A percentile compares a stretch with the other conserved stretches of the same genome.
Evolutionary conservation across 2,329 filamentous ascomycete species (phyloP).

Genomic region (Trichoderma guizhouense): DNA sequence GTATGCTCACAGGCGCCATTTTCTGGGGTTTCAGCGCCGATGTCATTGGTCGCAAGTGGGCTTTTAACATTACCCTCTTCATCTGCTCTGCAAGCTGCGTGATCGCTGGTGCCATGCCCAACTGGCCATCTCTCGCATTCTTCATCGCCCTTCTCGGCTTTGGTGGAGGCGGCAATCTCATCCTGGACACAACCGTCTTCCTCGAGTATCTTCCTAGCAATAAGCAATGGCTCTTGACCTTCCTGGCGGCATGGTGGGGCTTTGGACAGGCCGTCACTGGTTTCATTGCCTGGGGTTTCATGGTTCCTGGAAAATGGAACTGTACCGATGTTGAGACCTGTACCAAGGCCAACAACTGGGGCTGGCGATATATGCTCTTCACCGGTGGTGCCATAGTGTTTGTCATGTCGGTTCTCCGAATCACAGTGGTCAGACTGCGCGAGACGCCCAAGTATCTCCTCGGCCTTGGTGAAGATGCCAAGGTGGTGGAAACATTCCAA

Average conservation of each 20-base stretch:
- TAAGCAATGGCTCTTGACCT: slow-evolving; percentile 47
- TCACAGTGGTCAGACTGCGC: slow-evolving; percentile 44
- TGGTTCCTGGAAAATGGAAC: slow-evolving; percentile 48
- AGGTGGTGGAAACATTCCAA: slow-evolving; percentile 48
- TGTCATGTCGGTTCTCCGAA: slow-evolving; percentile 42
- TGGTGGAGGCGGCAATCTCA: slow-evolving; percentile 52
- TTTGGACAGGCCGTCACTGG: slow-evolving; percentile 48
- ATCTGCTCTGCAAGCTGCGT: slow-evolving; percentile 57
- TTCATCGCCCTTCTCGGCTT: slow-evolving; percentile 63
- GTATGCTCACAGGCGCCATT: slow-evolving; percentile 54
- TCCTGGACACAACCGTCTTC: slow-evolving; percentile 51
- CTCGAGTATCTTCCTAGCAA: slow-evolving; percentile 48
- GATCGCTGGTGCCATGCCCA: slow-evolving; percentile 63
- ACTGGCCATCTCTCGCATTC: slow-evolving; percentile 61
- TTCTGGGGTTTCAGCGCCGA: slow-evolving; percentile 69
- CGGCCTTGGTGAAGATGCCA: slow-evolving; percentile 43
- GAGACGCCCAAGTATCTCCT: slow-evolving; percentile 51
- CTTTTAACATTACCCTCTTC: slow-evolving; percentile 66
- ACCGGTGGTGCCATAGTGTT: slow-evolving; percentile 45
- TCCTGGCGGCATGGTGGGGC: slow-evolving; percentile 49
- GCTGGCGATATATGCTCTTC: slow-evolving; percentile 47
- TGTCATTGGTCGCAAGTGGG: slow-evolving; percentile 63
- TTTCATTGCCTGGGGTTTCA: slow-evolving; percentile 44
- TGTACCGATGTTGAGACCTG: slow-evolving; percentile 45
- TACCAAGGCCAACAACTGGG: slow-evolving; percentile 43